These are phyloP conservation scores for Tuber brumale DNA, from an alignment of 495 filamentous ascomycete genomes.

Conservation along the genomic window DNA sequence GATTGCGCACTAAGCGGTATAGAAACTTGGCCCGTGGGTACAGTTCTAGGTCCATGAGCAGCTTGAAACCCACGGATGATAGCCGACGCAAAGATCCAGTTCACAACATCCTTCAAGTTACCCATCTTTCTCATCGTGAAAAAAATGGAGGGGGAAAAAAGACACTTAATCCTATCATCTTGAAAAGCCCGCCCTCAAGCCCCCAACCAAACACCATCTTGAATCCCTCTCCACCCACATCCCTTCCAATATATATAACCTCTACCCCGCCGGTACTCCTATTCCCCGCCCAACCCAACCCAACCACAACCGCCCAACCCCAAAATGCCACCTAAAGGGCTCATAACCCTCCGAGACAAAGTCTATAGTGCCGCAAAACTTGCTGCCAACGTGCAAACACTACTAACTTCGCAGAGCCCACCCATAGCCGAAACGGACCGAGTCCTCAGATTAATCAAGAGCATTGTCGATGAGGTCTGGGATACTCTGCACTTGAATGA, in stretches of 20 bases:
- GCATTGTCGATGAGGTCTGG: not conserved
- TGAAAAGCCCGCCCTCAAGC: not conserved
- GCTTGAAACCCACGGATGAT: not conserved
- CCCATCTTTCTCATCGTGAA: not conserved
- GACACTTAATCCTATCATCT: not conserved
- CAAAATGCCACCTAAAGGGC: not conserved
- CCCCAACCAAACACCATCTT: not conserved
- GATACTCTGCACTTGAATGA: not conserved
- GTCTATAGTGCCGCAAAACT: not conserved
- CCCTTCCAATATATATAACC: not conserved
- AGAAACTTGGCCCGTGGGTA: not conserved
- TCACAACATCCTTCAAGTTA: not conserved
- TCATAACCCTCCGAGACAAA: not conserved
- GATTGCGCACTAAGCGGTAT: too few species aligned
- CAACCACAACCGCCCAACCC: not conserved
- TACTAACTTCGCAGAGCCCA: not conserved
- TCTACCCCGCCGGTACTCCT: too few species aligned
- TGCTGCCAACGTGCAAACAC: not conserved
- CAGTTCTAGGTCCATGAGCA: not conserved
- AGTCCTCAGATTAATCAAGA: not conserved
- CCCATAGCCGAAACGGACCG: not conserved
- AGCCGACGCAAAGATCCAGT: not conserved
- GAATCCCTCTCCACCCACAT: not conserved
- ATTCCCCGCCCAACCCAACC: not conserved
- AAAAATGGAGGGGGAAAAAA: not conserved